Evolutionary conservation across 768 basidiomycete genomes (phyloP), one percentile per base, ranked within the genome.

Genomic region (Psilocybe tampanensis): DNA sequence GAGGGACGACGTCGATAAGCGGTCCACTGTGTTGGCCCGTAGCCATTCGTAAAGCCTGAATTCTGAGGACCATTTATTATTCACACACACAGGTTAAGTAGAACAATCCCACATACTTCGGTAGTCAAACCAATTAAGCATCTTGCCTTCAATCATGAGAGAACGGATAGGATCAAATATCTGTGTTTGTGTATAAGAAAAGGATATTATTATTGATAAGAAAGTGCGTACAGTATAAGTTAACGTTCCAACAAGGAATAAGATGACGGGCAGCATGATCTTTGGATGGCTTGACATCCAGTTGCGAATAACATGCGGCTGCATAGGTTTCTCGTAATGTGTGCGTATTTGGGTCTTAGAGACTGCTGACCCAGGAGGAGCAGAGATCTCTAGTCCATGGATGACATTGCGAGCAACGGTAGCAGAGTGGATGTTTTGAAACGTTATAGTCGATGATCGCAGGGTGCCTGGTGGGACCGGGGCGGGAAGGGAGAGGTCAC

Each of bases 81-180:
- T 33, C 3, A 42, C n/a, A n/a, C n/a, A n/a, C n/a, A n/a, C n/a
- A 29, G 42, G 41, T 19, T 32, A 2, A n/a, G 8, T 21, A 17
- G 54, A 19, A n/a, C 43, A 21, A 53, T 21, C 42, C 9, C 42
- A 61, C 75, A 1, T 66, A 90, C 91, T 80, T 69, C 80, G 80
- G 61, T 88, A 85, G 64, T 96, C 88, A 64, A 97, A 95, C 82
- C 92, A 92, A 41, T 92, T 81, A 44, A 89, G 75, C 64, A 97
- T 78, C 65, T 94, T 92, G 22, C 84, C 85, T 74, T 93, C 82
- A 0, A 98, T 82, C 78, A 87, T 92, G 56, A 94, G 76, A 2
- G 86, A 83, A 23, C 96, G 88, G 41, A 99, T 83, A 2, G 95
- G 95, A 70, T 98, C 94, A 65, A 98, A 97, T 50, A 98, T 84